A percentile compares a stretch with the other conserved stretches of the same genome.
These are phyloP conservation scores for Thuidium tamariscinum DNA, from an alignment of 225 moss, liverwort and hornwort species.

Conservation along the genomic window DNA sequence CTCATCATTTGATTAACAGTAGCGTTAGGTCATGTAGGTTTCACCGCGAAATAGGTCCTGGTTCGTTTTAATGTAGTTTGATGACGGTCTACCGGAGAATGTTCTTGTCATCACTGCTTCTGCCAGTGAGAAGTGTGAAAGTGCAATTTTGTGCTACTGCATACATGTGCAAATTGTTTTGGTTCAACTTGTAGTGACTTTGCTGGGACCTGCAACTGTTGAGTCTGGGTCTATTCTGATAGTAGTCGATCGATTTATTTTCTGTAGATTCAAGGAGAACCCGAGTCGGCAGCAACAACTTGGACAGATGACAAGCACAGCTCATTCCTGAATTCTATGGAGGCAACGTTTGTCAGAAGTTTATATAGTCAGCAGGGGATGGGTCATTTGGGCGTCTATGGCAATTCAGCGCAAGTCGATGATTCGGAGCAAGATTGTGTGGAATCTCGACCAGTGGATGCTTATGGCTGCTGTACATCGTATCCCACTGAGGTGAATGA, in stretches of 20 bases:
- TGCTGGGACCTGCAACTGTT: neutral
- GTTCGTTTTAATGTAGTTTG: neutral
- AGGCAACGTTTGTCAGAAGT: constrained; percentile 47
- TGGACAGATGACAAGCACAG: constrained; percentile 65
- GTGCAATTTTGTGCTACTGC: neutral
- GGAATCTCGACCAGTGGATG: constrained; percentile 41
- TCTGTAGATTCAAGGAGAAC: constrained; percentile 26
- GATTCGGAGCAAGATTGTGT: constrained; percentile 55
- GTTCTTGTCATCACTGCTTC: neutral
- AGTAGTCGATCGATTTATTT: neutral
- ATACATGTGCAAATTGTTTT: neutral
- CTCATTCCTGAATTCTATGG: constrained; percentile 51
- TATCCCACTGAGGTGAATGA: constrained; percentile 25
- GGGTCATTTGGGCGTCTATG: constrained; percentile 11
- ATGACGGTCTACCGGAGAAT: neutral
- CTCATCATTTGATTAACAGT: neutral
- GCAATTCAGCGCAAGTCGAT: constrained; percentile 14
- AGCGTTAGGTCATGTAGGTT: neutral
- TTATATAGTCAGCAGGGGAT: constrained; percentile 30
- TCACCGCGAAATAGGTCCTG: neutral
- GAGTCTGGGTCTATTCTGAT: constrained; percentile 6
- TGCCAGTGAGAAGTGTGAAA: neutral
- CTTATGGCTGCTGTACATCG: constrained; percentile 28
- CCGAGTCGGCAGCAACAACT: constrained; percentile 37
- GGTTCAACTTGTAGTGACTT: neutral